phyloP scores from a whole-genome alignment of 495 filamentous ascomycete genomes.

The Podospora tetraspora region DNA sequence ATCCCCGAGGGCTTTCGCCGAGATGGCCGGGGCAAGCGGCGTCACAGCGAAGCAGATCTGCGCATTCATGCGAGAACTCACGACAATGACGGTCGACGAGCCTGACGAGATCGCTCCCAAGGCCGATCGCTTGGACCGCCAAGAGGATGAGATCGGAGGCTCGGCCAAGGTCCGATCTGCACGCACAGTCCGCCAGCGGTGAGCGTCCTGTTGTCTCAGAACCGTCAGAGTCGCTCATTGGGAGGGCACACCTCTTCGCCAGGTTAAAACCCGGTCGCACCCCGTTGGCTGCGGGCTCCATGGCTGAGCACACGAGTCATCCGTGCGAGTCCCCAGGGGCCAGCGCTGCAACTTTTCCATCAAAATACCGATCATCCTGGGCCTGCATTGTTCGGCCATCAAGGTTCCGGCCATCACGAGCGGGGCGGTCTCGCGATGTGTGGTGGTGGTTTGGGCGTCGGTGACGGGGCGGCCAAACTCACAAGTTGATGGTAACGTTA shows the following conservation, averaged over 20 bases:
- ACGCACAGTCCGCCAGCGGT: not conserved
- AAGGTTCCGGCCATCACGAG: not conserved
- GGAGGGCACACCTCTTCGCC: not conserved
- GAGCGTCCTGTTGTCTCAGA: not conserved
- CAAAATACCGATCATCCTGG: not conserved
- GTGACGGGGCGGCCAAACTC: not conserved
- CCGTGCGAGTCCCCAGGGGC: not conserved
- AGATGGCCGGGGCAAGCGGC: not conserved
- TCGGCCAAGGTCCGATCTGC: not conserved
- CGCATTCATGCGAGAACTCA: not conserved
- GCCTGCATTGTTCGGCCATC: not conserved
- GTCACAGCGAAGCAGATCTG: not conserved
- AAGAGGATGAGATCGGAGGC: not conserved
- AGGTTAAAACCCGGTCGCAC: not conserved
- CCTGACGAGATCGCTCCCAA: not conserved
- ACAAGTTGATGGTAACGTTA: not conserved
- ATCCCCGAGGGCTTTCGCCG: not conserved
- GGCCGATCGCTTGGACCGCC: not conserved
- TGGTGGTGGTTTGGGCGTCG: not conserved
- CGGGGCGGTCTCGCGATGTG: not conserved
- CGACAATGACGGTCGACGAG: not conserved
- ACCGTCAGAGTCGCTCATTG: not conserved
- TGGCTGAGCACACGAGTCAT: not conserved
- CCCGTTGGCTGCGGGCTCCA: not conserved
- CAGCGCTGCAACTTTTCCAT: not conserved